phyloP scores from a whole-genome alignment of 177 flowering plant species.

The Vitis hybrid region DNA sequence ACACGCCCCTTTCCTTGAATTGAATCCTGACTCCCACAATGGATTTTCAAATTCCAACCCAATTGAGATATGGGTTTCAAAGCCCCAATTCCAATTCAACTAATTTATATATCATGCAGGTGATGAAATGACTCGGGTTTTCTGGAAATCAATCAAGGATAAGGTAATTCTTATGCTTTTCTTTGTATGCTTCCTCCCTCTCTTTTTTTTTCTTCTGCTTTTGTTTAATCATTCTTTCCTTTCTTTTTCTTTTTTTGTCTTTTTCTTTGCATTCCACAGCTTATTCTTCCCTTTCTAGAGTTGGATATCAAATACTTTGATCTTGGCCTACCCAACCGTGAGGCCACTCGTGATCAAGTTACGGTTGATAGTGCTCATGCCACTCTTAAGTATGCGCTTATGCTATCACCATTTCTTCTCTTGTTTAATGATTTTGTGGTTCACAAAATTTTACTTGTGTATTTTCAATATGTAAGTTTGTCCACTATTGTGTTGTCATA shows the following conservation, averaged over 20 bases:
- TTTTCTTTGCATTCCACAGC: conserved; percentile 41
- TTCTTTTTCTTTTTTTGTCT: no score
- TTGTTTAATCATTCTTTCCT: no score
- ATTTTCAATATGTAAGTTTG: no score
- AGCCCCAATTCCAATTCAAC: no score
- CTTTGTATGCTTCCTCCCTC: not conserved
- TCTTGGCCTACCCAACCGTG: conserved; percentile 85
- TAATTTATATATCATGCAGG: conserved; percentile 38
- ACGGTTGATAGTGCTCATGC: conserved; percentile 97
- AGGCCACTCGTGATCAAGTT: conserved; percentile 90
- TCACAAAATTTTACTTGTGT: not conserved
- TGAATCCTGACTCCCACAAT: no score
- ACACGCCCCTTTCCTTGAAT: no score
- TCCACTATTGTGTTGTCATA: conserved; percentile 11
- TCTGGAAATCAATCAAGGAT: conserved; percentile 88
- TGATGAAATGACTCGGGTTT: conserved; percentile 93
- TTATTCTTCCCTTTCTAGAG: conserved; percentile 87
- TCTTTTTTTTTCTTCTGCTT: no score
- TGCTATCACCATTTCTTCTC: not conserved
- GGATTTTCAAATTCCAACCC: no score
- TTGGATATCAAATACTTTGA: conserved; percentile 95
- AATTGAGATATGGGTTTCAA: no score
- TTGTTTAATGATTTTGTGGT: not conserved
- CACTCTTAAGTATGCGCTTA: conserved; percentile 68
- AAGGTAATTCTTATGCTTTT: conserved; percentile 48